Evolutionary conservation across 441 rosid genomes (phyloP), one percentile per base, ranked within the genome.

Genomic region (Monsonia emarginata): DNA sequence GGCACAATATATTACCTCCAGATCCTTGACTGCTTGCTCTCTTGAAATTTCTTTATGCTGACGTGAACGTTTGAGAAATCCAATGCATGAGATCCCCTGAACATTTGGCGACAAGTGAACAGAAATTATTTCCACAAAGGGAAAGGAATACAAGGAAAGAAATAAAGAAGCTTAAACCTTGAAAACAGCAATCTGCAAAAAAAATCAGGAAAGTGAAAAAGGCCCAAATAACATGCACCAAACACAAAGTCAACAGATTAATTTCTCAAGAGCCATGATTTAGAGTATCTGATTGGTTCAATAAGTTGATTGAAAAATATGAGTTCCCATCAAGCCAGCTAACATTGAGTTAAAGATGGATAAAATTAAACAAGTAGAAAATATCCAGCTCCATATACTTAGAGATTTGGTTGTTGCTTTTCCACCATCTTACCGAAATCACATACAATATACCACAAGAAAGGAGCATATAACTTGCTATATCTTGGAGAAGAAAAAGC

Each of bases 1-100:
- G 26, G 19, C 9, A 8, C 24, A 11, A 22, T 52, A 52, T 27
- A 14, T 52, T 52, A 52, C 59, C 59, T 52, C 59, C 27, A 52
- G 59, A 52, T 52, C 59, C 59, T 52, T 52, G 59, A 52, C 13
- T 52, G 26, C 59, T 52, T 52, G 59, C 59, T 52, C 59, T 52
- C 22, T 52, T 0, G 59, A 52, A 52, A 52, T 8, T 22, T 52
- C 59, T 52, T 52, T 52, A 22, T 52, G 11, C 13, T 52, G 28
- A 21, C 59, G 59, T 22, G 28, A 21, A 10, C 59, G 59, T 11
- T 52, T 52, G 27, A 52, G 59, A 52, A 19, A 21, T 8, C 59
- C 59, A 52, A 52, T 19, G 14, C 59, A 52, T 9, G 59, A 52
- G 28, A 52, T 52, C 0, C 59, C 59, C 59, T 52, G n/a, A 52